Conservation (phyloP, 2,329 filamentous ascomycete genomes). For the Hypoxylon sp. region DNA sequence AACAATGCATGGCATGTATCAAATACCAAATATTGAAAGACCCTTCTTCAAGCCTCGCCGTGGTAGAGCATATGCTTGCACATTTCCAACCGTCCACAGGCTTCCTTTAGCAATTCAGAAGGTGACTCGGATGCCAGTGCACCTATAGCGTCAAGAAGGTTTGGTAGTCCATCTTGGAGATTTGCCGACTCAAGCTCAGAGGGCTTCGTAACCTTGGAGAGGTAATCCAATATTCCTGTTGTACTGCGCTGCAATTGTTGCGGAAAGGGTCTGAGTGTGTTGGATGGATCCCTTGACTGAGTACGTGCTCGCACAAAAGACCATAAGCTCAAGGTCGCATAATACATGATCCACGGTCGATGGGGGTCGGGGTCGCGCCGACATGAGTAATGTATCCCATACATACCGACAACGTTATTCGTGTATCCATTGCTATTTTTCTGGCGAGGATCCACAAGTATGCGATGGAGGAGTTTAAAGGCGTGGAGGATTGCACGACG, state of each 20-base stretch:
- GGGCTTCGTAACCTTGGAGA: conserved; percentile 77
- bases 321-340: conserved; percentile 88
- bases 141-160: conserved; percentile 62
- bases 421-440: conserved; percentile 49
- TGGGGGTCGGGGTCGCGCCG: conserved; percentile 86
- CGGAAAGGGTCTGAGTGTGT: conserved; percentile 63
- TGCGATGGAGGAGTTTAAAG: conserved; percentile 82
- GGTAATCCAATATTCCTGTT: conserved; percentile 59
- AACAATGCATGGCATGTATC: not conserved
- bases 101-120: conserved; percentile 83
- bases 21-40: not conserved
- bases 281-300: conserved; percentile 67
- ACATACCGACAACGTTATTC: conserved; percentile 51
- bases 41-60: conserved; percentile 42
- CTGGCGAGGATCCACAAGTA: conserved; percentile 72
- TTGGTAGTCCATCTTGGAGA: conserved; percentile 70
- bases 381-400: conserved; percentile 75
- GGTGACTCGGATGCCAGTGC: conserved; percentile 62
- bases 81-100: conserved; percentile 76
- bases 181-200: conserved; percentile 78
- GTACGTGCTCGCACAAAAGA: conserved; percentile 87
- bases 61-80: conserved; percentile 71
- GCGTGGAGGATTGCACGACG: conserved; percentile 89
- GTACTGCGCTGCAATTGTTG: conserved; percentile 50
- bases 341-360: conserved; percentile 91